Evolutionary conservation across 352 stramenopile species (phyloP).

Genomic region (Phytophthora sansomeana): DNA sequence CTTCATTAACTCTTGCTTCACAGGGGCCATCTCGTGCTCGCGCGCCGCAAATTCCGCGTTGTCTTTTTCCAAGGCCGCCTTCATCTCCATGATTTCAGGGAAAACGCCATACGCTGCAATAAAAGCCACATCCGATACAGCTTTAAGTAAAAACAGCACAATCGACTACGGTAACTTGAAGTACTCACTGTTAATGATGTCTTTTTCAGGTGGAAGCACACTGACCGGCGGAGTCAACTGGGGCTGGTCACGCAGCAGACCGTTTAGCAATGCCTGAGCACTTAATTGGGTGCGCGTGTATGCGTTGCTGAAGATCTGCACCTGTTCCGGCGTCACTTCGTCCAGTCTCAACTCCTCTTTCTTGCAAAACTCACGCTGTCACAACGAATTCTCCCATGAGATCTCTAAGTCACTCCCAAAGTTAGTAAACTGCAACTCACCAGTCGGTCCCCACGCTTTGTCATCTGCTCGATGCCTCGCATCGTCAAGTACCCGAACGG

Average conservation of each 20-base stretch:
- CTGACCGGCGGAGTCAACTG: constrained; percentile 51
- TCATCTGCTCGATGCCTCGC: constrained; percentile 77
- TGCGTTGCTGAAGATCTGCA: constrained; percentile 73
- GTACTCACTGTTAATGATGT: constrained; percentile 86
- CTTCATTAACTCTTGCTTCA: constrained; percentile 62
- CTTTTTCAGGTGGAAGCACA: constrained; percentile 64
- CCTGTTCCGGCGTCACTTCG: constrained; percentile 37
- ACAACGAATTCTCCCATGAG: constrained; percentile 10
- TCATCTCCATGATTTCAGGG: constrained; percentile 69
- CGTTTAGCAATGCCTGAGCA: constrained; percentile 66
- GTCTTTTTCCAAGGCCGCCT: constrained; percentile 55
- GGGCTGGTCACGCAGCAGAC: constrained; percentile 48
- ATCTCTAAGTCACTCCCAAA: neutral
- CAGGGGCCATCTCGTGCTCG: constrained; percentile 60
- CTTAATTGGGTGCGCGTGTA: constrained; percentile 87
- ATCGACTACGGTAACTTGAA: neutral
- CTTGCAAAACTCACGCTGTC: constrained; percentile 51
- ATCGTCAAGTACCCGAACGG: constrained; percentile 78
- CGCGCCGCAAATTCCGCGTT: constrained; percentile 54
- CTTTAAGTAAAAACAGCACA: neutral
- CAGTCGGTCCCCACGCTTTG: constrained; percentile 51
- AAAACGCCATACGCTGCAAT: constrained; percentile 68
- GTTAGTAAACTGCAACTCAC: constrained; percentile 28
- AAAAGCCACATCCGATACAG: neutral
- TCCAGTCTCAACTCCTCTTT: constrained; percentile 55